Evolutionary conservation across 176 grass and related monocot species (phyloP), one percentile per base, ranked within the genome.

Genomic region (Oryza coarctata): DNA sequence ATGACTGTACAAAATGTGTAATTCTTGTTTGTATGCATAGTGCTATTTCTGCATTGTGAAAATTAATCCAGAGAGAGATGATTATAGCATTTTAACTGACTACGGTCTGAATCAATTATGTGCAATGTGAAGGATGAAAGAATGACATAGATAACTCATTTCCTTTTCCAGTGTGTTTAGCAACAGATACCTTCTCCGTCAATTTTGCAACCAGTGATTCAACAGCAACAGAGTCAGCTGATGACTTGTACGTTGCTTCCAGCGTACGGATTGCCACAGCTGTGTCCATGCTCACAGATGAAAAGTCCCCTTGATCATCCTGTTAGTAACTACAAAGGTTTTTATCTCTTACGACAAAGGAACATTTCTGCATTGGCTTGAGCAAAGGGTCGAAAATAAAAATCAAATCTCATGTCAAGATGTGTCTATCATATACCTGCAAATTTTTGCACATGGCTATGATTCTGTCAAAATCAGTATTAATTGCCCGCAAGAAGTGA

Each of bases 211-310:
- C 91, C 81, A 91, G 88, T 68, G 88, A 84, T 91, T 98, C 90
- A 86, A 93, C 95, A 75, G 86, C 32, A 41, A 70, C 81, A 79
- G 79, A 67, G 71, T 98, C 92, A 71, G 92, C 78, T n/a, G 95
- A 98, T 45, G 93, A 94, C 87, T 90, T 94, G 82, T 94, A 98
- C 4, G 92, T 94, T 74, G 95, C 92, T 90, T 98, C 95, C 4
- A 98, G 88, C 22, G 95, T 98, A 78, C 95, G 84, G 60, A 98
- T 98, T 69, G 95, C 92, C 64, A 98, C 95, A 82, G 95, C 90
- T 84, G 95, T 98, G 69, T 98, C 95, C 95, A 98, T 98, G 87
- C 91, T 98, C 67, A 98, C 95, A 26, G 95, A 94, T 41, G 95
- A 98, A 71, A 98, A 91, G 80, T 98, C 95, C 20, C 90, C 92